Percentiles rank a stretch among this genome's conserved stretches.
phyloP scores from a whole-genome alignment of 2,329 filamentous ascomycete genomes.

The Neoscytalidium dimidiatum region DNA sequence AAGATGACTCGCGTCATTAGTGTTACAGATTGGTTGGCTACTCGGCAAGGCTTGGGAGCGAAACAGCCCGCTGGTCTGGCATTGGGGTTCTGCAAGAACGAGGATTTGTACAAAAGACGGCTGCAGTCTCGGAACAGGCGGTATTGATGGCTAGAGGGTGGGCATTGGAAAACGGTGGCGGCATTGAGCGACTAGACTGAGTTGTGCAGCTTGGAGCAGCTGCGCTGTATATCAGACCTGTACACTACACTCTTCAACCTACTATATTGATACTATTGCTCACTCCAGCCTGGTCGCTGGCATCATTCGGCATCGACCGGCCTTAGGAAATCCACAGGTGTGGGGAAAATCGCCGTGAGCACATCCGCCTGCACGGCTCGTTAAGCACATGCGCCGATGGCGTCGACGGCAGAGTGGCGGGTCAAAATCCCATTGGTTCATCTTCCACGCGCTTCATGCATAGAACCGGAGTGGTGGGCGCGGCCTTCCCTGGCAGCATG shows the following conservation, averaged over 20 bases:
- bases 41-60: slow-evolving; percentile 71
- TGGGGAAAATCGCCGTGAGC: slow-evolving; percentile 8
- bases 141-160: slow-evolving; percentile 18
- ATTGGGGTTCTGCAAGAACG: slow-evolving; percentile 20
- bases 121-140: slow-evolving; percentile 18
- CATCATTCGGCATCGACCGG: slow-evolving; percentile 4
- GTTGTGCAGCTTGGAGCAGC: background rate
- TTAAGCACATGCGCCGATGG: slow-evolving; percentile 11
- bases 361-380: slow-evolving; percentile 4
- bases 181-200: background rate
- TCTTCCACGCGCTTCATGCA: background rate
- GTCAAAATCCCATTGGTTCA: background rate
- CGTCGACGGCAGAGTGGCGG: background rate
- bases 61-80: slow-evolving; percentile 27
- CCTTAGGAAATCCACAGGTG: background rate
- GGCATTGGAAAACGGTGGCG: background rate
- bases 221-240: slow-evolving; percentile 6
- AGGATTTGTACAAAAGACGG: slow-evolving; percentile 31
- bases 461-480: background rate
- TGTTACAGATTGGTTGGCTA: slow-evolving; percentile 95
- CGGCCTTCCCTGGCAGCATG: background rate
- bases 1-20: slow-evolving; percentile 83
- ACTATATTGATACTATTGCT: background rate
- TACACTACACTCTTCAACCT: slow-evolving; percentile 4
- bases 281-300: background rate